These are phyloP conservation scores for Argentina anserina DNA, from an alignment of 306 rosid genomes.

Conservation along the genomic window DNA sequence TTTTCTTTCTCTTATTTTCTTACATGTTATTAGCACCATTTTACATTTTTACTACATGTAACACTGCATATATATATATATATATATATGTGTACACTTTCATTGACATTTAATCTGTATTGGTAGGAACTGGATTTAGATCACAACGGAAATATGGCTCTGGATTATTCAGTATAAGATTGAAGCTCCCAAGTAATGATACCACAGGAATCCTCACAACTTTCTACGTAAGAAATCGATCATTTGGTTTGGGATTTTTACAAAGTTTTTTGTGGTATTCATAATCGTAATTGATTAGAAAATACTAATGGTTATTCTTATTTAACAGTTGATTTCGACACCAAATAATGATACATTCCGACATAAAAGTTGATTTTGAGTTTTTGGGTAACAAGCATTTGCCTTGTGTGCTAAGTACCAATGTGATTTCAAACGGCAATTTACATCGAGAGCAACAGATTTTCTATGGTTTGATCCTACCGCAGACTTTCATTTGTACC, in stretches of 20 bases:
- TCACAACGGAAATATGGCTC: not conserved
- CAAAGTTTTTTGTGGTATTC: not conserved
- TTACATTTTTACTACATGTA: not conserved
- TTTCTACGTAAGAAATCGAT: conserved; percentile 20
- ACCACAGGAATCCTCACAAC: conserved; percentile 13
- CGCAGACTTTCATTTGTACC: conserved; percentile 24
- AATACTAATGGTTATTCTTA: not conserved
- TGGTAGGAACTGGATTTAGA: conserved; percentile 9
- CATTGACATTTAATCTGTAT: not conserved
- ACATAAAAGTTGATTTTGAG: conserved; percentile 38
- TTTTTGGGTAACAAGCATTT: conserved; percentile 16
- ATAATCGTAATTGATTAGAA: not conserved
- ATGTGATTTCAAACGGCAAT: conserved; percentile 10
- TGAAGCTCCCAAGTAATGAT: conserved; percentile 4
- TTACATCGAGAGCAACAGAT: conserved; percentile 23
- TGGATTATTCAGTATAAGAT: not conserved
- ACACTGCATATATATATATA: not conserved
- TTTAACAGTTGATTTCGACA: conserved; percentile 19
- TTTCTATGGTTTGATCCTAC: conserved; percentile 30
- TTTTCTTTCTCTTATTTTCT: not conserved
- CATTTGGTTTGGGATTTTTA: too few species aligned
- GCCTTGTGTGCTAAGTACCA: conserved; percentile 23
- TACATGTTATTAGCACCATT: too few species aligned
- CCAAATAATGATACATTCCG: not conserved
- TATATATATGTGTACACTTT: too few species aligned